Evolutionary conservation across 179 eudicot genomes (phyloP), one percentile per base, ranked within the genome.

Genomic region (Nepenthes alata): DNA sequence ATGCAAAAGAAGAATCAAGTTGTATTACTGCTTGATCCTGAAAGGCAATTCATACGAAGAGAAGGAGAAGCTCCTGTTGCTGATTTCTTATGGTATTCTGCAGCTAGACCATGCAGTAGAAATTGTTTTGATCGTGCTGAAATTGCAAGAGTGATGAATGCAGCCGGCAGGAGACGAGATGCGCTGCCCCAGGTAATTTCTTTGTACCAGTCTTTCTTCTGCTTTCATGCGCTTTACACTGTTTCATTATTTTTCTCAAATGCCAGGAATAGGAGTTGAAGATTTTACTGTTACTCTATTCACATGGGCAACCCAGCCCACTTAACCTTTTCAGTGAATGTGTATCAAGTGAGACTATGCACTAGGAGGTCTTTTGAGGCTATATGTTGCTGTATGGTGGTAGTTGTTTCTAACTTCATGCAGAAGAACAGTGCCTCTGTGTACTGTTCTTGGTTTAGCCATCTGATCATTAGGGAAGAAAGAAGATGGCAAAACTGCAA

Each of bases 101-200:
- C 96, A 16, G 98, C 98, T 61, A 86, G 90, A 71, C 80, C 95
- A 45, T 93, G 98, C 86, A 85, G 64, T 64, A 78, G 98, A 63
- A 93, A 93, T 72, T 93, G 98, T 71, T 93, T 84, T 70, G 96
- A 93, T 70, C 98, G 96, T 59, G 98, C 96, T 70, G 98, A 93
- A 79, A 89, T 93, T 75, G 98, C 98, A 38, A 80, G 96, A 61
- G 95, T 93, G 37, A 93, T 93, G 98, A 86, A 89, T 85, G 98
- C 93, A 55, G 98, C 98, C 65, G 98, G 98, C 7, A 77, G 85
- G 78, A 85, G 78, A 71, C 74, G 95, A 76, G 98, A 93, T 64
- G 96, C 90, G 54, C 77, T 93, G 71, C 98, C 98, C 37, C 90
- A 89, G 95, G 98, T 93, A 67, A 57, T 66, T 73, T 62, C 58